Percentiles rank a stretch among this genome's conserved stretches.
phyloP scores from a whole-genome alignment of 768 basidiomycete species.

The Trametopsis cervina region DNA sequence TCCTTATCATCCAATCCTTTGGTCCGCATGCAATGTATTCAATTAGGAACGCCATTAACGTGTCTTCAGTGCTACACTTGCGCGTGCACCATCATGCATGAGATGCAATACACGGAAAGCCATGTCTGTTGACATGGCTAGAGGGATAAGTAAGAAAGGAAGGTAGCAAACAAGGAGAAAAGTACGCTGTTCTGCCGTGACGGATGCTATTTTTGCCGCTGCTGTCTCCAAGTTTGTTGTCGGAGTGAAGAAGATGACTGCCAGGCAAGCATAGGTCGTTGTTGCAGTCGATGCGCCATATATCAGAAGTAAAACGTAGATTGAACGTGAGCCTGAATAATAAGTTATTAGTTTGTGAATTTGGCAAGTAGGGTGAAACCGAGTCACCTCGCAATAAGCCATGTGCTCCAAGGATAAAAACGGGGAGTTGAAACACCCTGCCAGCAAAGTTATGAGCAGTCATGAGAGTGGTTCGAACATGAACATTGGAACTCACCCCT shows the following conservation, averaged over 20 bases:
- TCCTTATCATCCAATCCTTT: too few species aligned
- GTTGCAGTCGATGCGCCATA: constrained; percentile 78
- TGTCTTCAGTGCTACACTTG: background rate
- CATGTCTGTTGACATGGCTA: constrained; percentile 74
- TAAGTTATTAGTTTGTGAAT: background rate
- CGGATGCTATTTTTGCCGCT: constrained; percentile 26
- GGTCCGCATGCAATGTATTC: too few species aligned
- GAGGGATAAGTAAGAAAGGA: constrained; percentile 68
- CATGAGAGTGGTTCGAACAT: background rate
- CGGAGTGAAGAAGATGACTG: constrained; percentile 49
- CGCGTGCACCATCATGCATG: constrained; percentile 3
- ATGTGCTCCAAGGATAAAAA: constrained; percentile 62
- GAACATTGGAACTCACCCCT: constrained; percentile 37
- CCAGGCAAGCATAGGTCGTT: constrained; percentile 68
- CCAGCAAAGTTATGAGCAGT: background rate
- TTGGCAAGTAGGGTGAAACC: background rate
- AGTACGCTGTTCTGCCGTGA: constrained; percentile 45
- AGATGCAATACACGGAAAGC: constrained; percentile 25
- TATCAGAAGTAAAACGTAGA: constrained; percentile 58
- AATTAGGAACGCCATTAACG: too few species aligned
- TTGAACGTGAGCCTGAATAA: constrained; percentile 37
- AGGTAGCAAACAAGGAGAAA: constrained; percentile 64
- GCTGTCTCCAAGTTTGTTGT: constrained; percentile 28
- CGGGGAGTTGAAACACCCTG: constrained; percentile 69
- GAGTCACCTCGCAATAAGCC: constrained; percentile 50